Conservation (phyloP, 1,284 basidiomycete species). For the Fomitiporia mediterranea region DNA sequence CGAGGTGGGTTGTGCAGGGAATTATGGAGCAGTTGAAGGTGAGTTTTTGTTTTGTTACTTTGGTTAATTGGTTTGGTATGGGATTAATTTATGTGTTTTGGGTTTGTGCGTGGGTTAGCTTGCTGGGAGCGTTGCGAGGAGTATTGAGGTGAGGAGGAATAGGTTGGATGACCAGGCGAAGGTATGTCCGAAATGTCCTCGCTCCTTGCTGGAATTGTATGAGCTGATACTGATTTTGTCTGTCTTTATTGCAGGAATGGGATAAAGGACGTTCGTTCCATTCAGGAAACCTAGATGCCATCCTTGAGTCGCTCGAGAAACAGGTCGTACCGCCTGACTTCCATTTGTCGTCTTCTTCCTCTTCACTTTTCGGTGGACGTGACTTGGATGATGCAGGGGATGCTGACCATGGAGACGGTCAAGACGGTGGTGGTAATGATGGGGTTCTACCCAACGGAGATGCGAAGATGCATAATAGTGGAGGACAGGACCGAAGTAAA, state of each 20-base stretch:
- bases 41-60: conserved; percentile 5
- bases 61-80: conserved; percentile 1
- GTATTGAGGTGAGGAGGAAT: conserved; percentile 62
- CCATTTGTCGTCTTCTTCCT: conserved; percentile 58
- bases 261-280: conserved; percentile 55
- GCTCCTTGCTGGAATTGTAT: no score
- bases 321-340: conserved; percentile 74
- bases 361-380: conserved; percentile 72
- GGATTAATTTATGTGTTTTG: no score
- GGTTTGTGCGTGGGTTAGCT: no score
- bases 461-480: conserved; percentile 23
- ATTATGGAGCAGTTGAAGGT: conserved; percentile 73
- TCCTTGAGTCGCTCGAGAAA: conserved; percentile 64
- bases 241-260: conserved; percentile 51
- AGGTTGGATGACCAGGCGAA: conserved; percentile 54
- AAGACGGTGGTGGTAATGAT: conserved; percentile 21
- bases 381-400: conserved; percentile 37
- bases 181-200: conserved; percentile 35
- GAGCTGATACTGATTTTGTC: neutral
- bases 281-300: conserved; percentile 54
- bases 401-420: neutral
- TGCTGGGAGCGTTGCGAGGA: conserved; percentile 64
- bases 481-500: conserved; percentile 44
- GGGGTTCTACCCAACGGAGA: neutral
- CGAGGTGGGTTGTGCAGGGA: conserved; percentile 67